phyloP scores from a whole-genome alignment of 768 basidiomycete genomes.

The Dendrothele bispora region DNA sequence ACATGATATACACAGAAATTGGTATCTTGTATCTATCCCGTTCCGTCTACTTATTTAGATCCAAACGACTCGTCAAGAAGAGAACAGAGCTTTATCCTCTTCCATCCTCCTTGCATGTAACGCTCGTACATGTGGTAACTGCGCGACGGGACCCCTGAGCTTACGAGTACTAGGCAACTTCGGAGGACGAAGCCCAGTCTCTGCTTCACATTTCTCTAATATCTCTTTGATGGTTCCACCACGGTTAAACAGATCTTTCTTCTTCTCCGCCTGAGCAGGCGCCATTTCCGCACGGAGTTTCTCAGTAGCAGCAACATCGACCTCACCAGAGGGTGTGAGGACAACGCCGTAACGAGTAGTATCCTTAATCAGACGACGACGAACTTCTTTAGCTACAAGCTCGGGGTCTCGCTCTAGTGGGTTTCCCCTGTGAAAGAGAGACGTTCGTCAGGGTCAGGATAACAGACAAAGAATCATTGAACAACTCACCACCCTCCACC shows the following conservation, averaged over 20 bases:
- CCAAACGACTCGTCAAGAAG: no score
- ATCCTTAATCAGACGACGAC: conserved; percentile 22
- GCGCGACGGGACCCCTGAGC: neutral
- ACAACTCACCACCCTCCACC: conserved; percentile 13
- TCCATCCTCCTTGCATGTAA: neutral
- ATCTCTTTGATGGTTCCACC: conserved; percentile 24
- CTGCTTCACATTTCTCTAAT: conserved; percentile 12
- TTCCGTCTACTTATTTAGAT: no score
- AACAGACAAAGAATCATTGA: no score
- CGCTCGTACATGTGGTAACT: neutral
- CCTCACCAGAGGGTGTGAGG: conserved; percentile 16
- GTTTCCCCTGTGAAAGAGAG: conserved; percentile 12
- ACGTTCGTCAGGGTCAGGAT: neutral
- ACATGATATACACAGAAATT: no score
- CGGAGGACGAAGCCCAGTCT: neutral
- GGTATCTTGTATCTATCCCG: no score
- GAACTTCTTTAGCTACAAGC: conserved; percentile 25
- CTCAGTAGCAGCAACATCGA: conserved; percentile 18
- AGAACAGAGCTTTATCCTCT: conserved; percentile 1
- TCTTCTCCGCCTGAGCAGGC: conserved; percentile 14
- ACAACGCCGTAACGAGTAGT: conserved; percentile 24
- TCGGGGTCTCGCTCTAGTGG: conserved; percentile 25
- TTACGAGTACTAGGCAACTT: neutral
- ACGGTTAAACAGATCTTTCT: conserved; percentile 19
- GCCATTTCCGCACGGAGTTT: conserved; percentile 18